Conservation (phyloP, 805 yeast species). For the Schwanniomyces sp. region DNA sequence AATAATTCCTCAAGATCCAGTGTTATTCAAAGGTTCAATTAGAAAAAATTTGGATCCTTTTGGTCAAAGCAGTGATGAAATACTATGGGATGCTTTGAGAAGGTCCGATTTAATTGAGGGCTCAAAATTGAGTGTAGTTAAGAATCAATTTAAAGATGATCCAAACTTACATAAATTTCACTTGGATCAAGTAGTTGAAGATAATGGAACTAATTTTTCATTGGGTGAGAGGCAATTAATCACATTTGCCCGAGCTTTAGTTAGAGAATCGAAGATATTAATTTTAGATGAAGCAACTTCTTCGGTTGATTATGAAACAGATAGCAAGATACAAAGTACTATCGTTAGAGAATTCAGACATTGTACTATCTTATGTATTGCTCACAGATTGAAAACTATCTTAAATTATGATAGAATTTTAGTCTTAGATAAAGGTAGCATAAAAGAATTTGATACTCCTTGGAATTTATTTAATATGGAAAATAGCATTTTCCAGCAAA, state of each 20-base stretch:
- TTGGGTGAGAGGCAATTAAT: slow-evolving; percentile 40
- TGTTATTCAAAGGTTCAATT: slow-evolving; percentile 54
- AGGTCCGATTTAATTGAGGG: slow-evolving; percentile 50
- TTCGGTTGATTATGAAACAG: slow-evolving; percentile 40
- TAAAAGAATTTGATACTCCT: too few relatives aligned
- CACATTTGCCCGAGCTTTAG: slow-evolving; percentile 38
- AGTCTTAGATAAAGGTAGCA: slow-evolving; percentile 37
- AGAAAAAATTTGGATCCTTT: slow-evolving; percentile 62
- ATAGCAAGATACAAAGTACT: slow-evolving; percentile 32
- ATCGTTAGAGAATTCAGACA: slow-evolving; percentile 29
- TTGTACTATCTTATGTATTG: slow-evolving; percentile 38
- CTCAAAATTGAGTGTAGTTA: slow-evolving; percentile 18
- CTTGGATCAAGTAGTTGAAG: slow-evolving; percentile 34
- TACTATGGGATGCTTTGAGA: slow-evolving; percentile 54
- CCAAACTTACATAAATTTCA: slow-evolving; percentile 33
- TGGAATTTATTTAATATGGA: too few relatives aligned
- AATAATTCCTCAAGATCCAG: slow-evolving; percentile 68
- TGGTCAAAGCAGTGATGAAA: slow-evolving; percentile 43
- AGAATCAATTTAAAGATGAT: slow-evolving; percentile 1
- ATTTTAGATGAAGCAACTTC: slow-evolving; percentile 42
- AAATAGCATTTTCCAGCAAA: too few relatives aligned
- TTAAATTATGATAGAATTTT: slow-evolving; percentile 34
- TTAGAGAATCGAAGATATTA: slow-evolving; percentile 34
- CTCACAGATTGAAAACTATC: slow-evolving; percentile 39
- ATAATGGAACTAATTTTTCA: slow-evolving; percentile 36